These are phyloP conservation scores for Colletotrichum sp. DNA, from an alignment of 2,329 filamentous ascomycete genomes.

Conservation along the genomic window DNA sequence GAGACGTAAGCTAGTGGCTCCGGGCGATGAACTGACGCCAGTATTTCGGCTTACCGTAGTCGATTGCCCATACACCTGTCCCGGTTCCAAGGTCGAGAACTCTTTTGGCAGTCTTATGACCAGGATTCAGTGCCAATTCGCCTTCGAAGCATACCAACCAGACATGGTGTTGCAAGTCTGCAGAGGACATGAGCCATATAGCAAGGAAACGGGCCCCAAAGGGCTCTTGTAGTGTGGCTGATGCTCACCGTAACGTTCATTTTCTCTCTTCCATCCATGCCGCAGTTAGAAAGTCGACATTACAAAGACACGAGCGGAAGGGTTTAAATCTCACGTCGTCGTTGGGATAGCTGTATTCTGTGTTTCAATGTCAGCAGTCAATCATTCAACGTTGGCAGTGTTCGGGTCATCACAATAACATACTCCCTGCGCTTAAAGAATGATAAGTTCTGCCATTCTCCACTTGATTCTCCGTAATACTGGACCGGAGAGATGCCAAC, in stretches of 20 bases:
- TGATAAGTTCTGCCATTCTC: conserved; percentile 13
- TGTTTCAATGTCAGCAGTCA: too few species aligned
- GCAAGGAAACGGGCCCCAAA: too few species aligned
- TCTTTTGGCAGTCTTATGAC: neutral
- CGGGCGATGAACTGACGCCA: too few species aligned
- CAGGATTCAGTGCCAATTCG: neutral
- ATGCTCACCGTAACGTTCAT: too few species aligned
- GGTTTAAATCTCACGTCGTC: neutral
- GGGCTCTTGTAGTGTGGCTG: too few species aligned
- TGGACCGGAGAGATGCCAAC: neutral
- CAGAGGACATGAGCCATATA: too few species aligned
- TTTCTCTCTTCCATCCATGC: too few species aligned
- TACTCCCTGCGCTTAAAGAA: conserved; percentile 25
- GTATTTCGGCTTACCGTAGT: too few species aligned
- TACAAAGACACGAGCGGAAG: too few species aligned
- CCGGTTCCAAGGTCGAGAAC: neutral
- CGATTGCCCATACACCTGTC: neutral
- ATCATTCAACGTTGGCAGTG: too few species aligned
- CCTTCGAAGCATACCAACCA: neutral
- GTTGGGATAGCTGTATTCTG: neutral
- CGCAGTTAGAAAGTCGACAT: too few species aligned
- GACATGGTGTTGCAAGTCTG: neutral
- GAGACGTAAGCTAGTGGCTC: too few species aligned
- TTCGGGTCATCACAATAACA: neutral
- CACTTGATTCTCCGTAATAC: neutral